Evolutionary conservation across 2,329 filamentous ascomycete genomes (phyloP).

Genomic region (Sclerotiophoma versabilis): DNA sequence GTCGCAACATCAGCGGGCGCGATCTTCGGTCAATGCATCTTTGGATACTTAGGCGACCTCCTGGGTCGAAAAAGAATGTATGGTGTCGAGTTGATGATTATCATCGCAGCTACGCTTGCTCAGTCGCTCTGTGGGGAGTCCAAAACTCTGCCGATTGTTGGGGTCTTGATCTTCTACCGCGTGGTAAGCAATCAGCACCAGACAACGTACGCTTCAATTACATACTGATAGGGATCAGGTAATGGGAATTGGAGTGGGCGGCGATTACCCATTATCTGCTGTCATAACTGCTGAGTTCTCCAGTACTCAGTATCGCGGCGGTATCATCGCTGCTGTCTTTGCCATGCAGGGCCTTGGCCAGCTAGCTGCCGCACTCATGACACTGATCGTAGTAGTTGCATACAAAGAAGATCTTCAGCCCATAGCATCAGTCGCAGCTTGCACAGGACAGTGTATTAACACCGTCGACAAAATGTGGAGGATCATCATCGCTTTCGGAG

Average conservation of each 20-base stretch:
- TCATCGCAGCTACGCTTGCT: constrained; percentile 50
- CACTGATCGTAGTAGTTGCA: constrained; percentile 74
- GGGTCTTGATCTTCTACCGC: constrained; percentile 51
- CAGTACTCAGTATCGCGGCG: constrained; percentile 83
- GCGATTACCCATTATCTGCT: constrained; percentile 71
- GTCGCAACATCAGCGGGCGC: constrained; percentile 83
- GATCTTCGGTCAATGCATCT: constrained; percentile 80
- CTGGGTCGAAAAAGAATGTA: constrained; percentile 86
- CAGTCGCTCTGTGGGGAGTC: constrained; percentile 48
- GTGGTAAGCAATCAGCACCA: constrained; percentile 22
- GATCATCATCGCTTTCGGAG: constrained; percentile 79
- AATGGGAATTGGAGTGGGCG: constrained; percentile 48
- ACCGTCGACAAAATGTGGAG: constrained; percentile 92
- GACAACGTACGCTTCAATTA: not conserved
- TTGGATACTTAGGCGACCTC: constrained; percentile 72
- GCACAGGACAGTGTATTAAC: constrained; percentile 68
- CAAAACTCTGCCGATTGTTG: constrained; percentile 45
- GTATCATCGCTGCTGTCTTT: constrained; percentile 87
- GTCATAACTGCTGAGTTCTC: constrained; percentile 90
- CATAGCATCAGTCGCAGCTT: constrained; percentile 61
- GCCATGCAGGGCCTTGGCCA: constrained; percentile 88
- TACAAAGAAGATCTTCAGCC: constrained; percentile 70
- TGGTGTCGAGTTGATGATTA: constrained; percentile 59
- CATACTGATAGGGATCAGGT: constrained; percentile 18
- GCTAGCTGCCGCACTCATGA: constrained; percentile 75